Evolutionary conservation across 331 rosid genomes (phyloP).

Genomic region (Prunus yedoensis): DNA sequence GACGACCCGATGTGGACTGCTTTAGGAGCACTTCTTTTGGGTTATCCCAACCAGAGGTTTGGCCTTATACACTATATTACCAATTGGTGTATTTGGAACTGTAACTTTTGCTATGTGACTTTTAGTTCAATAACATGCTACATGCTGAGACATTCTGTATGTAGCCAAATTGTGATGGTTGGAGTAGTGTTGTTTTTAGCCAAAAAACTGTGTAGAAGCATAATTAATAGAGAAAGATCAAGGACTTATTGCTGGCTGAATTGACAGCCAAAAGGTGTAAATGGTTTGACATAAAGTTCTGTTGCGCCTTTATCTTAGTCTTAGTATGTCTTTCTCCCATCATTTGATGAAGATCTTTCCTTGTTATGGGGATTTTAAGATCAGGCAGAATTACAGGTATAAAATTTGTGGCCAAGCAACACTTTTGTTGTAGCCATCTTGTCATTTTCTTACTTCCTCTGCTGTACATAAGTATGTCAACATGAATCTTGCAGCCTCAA

Average conservation of each 20-base stretch:
- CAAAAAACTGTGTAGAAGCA: neutral
- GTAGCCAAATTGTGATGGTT: neutral
- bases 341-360: neutral
- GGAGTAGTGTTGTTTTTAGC: neutral
- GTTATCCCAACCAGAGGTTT: constrained; percentile 63
- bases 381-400: neutral
- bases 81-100: constrained; percentile 1
- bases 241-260: no score
- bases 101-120: neutral
- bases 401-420: neutral
- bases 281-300: neutral
- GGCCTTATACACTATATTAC: constrained; percentile 25
- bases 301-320: neutral
- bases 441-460: no score
- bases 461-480: neutral
- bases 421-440: neutral
- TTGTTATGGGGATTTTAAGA: neutral
- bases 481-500: neutral
- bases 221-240: no score
- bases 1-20: constrained; percentile 80
- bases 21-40: constrained; percentile 96
- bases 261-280: neutral
- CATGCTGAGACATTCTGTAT: neutral
- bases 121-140: neutral
- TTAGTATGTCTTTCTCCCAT: neutral